Conservation (phyloP, 768 basidiomycete species). For the Crassisporium funariophilum region DNA sequence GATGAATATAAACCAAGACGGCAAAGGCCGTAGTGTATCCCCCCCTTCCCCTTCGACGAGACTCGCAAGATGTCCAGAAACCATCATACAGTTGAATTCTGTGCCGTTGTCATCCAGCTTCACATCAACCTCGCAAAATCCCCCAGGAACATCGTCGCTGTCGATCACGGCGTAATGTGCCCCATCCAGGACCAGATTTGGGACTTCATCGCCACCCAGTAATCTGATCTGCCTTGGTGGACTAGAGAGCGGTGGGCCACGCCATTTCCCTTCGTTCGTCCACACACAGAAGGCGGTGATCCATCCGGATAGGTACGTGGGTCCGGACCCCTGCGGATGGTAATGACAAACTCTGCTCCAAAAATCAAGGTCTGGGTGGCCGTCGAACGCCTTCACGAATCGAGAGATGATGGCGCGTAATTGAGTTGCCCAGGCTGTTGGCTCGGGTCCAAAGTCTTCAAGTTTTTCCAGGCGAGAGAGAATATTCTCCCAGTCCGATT, state of each 20-base stretch:
- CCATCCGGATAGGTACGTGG: conserved; percentile 19
- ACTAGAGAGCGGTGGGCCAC: conserved; percentile 4
- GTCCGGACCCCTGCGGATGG: conserved; percentile 7
- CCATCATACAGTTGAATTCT: conserved; percentile 12
- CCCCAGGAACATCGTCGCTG: background rate
- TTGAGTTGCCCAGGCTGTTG: conserved; percentile 16
- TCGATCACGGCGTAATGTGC: background rate
- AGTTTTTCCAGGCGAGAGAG: conserved; percentile 22
- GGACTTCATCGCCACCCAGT: no score
- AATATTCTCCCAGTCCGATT: conserved; percentile 24
- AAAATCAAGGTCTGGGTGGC: conserved; percentile 13
- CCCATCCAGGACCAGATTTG: background rate
- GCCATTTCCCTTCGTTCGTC: conserved; percentile 17
- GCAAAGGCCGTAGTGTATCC: conserved; percentile 13
- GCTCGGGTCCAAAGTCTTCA: conserved; percentile 15
- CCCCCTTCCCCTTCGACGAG: conserved; percentile 4
- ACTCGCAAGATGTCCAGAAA: conserved; percentile 19
- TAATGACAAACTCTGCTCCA: conserved; percentile 17
- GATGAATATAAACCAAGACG: background rate
- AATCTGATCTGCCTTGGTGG: no score
- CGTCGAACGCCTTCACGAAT: conserved; percentile 26
- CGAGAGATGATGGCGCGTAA: conserved; percentile 17
- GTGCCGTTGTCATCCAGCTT: conserved; percentile 16
- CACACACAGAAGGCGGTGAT: conserved; percentile 25
- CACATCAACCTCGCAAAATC: conserved; percentile 21